Percentiles rank a stretch among this genome's conserved stretches.
These are phyloP conservation scores for Aureobasidium sp. DNA, from an alignment of 2,329 filamentous ascomycete genomes.

Conservation along the genomic window DNA sequence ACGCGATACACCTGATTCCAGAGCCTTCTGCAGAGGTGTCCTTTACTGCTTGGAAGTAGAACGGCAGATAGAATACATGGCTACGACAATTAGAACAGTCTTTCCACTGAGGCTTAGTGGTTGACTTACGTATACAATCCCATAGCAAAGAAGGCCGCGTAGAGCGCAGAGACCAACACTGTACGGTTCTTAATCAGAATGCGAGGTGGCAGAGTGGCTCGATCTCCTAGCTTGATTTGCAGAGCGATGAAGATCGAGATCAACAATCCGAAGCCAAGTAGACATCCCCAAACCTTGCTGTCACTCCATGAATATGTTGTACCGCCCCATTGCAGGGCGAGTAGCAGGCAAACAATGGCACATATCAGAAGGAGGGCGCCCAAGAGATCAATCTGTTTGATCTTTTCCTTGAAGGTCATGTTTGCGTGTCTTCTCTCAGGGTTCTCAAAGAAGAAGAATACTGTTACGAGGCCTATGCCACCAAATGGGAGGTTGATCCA, in stretches of 20 bases:
- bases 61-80: constrained; percentile 22
- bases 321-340: constrained; percentile 40
- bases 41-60: constrained; percentile 25
- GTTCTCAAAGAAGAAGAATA: too few species aligned
- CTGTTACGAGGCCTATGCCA: too few species aligned
- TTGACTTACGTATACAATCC: constrained; percentile 26
- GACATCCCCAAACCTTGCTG: constrained; percentile 12
- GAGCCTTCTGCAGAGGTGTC: constrained; percentile 17
- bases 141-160: constrained; percentile 29
- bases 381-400: constrained; percentile 32
- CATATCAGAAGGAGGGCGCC: constrained; percentile 35
- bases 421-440: too few species aligned
- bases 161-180: constrained; percentile 23
- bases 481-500: constrained; percentile 29
- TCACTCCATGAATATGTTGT: constrained; percentile 28
- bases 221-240: constrained; percentile 16
- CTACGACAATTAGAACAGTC: constrained; percentile 7
- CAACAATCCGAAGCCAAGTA: neutral
- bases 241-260: constrained; percentile 7
- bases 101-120: too few species aligned
- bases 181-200: constrained; percentile 13
- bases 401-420: too few species aligned
- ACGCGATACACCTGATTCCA: constrained; percentile 41
- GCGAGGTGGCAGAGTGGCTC: constrained; percentile 19
- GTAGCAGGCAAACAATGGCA: constrained; percentile 30